Evolutionary conservation across 1,284 basidiomycete species (phyloP).

Genomic region (Golubevia pallescens): DNA sequence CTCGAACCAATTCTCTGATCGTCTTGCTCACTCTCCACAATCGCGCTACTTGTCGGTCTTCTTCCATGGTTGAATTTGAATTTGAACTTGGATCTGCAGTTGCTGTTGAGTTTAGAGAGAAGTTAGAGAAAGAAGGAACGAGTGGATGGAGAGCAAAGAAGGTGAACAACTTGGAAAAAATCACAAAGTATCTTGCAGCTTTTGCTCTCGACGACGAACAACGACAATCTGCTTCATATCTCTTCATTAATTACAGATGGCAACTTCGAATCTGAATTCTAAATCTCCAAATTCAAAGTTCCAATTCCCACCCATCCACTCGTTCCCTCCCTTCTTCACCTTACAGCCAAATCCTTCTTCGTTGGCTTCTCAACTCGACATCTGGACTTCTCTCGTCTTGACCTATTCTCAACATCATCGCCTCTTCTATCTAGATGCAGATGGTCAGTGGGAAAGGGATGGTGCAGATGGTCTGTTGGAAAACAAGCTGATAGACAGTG

Average conservation of each 20-base stretch:
- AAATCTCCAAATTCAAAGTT: slow-evolving; percentile 10
- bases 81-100: too few species aligned
- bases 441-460: slow-evolving; percentile 14
- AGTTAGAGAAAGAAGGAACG: neutral
- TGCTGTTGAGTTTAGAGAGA: too few species aligned
- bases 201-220: too few species aligned
- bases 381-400: slow-evolving; percentile 41
- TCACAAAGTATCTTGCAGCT: too few species aligned
- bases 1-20: slow-evolving; percentile 93
- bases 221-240: too few species aligned
- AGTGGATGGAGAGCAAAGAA: neutral
- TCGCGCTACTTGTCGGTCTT: slow-evolving; percentile 69
- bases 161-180: neutral
- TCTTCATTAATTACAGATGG: neutral
- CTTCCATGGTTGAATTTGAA: slow-evolving; percentile 64
- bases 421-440: slow-evolving; percentile 36
- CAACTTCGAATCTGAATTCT: neutral
- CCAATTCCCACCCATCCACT: slow-evolving; percentile 37
- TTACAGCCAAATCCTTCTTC: slow-evolving; percentile 52
- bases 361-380: slow-evolving; percentile 31
- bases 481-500: neutral
- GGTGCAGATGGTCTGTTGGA: slow-evolving; percentile 3
- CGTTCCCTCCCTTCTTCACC: slow-evolving; percentile 59
- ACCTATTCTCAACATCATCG: slow-evolving; percentile 31
- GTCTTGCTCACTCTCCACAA: slow-evolving; percentile 97